Conservation (phyloP, 768 basidiomycete species). For the Mycena olivaceomarginata region DNA sequence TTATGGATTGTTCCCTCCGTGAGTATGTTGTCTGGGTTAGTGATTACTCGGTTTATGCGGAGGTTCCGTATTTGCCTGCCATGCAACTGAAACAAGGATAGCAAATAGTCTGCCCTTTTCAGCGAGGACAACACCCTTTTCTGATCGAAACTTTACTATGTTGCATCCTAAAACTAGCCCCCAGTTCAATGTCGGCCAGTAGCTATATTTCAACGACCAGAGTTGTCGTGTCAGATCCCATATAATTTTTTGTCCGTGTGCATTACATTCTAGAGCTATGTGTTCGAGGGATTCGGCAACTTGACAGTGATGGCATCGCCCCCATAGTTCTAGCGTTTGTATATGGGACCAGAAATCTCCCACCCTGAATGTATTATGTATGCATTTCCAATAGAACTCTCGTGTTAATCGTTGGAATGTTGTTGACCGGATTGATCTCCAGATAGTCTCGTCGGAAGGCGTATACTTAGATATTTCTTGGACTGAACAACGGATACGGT, state of each 20-base stretch:
- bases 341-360: constrained; percentile 19
- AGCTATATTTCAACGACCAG: neutral
- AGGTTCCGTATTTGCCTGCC: no score
- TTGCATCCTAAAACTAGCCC: constrained; percentile 14
- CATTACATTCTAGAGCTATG: constrained; percentile 5
- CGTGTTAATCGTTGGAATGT: constrained; percentile 12
- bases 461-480: no score
- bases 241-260: neutral
- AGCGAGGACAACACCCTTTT: no score
- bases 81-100: no score
- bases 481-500: no score
- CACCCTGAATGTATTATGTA: constrained; percentile 16
- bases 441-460: no score
- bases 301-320: constrained; percentile 6
- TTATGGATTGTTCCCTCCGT: no score
- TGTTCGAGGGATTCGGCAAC: constrained; percentile 6
- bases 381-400: constrained; percentile 13
- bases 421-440: neutral
- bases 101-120: no score
- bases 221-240: constrained; percentile 13
- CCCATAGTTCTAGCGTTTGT: neutral
- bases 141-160: no score
- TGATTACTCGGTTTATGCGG: no score
- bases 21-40: no score
- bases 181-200: constrained; percentile 19